Evolutionary conservation across 208 protist genomes (phyloP), one percentile per base, ranked within the genome.

Genomic region (Ichthyophonus hoferi): DNA sequence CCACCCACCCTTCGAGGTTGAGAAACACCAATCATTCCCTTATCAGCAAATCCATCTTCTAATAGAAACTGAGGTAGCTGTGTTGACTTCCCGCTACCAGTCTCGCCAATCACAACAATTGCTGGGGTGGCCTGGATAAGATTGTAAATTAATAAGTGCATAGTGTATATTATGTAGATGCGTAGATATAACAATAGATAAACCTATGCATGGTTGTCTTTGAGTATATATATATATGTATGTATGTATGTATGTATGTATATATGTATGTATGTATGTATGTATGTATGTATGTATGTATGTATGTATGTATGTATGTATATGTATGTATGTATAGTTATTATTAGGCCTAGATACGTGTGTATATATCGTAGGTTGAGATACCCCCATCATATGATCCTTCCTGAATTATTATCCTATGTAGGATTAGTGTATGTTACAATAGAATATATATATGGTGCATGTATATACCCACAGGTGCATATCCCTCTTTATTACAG

Each of bases 1-100:
- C 24, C 50, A 2, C 97, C 97, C 43, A 98, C 97, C 78, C 97
- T 93, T 78, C 97, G 91, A 78, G 97, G 97, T 88, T 98, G 97
- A 2, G 97, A 98, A 40, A 94, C 94, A 7, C 90, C 93, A 79
- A 97, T 96, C 1, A 40, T 79, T 1, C 96, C 95, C 0, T 90
- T 92, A 41, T 87, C 58, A 14, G 79, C 1, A 90, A 88, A 92
- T 1, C 95, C 95, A 7, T 91, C 93, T 83, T 98, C 96, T 50
- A 94, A 87, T 1, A 98, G 92, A 87, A 97, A 97, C 90, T 98
- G 96, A 17, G 95, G 94, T 1, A 91, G 82, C 86, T 91, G 89
- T 14, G 89, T 35, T 1, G 96, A 97, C 91, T 98, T 98, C 78
- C 97, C 90, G 39, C 90, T 95, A 34, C 97, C 97, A 1, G 96